phyloP scores from a whole-genome alignment of 2,329 filamentous ascomycete genomes.

The Tolypocladium capitatum region DNA sequence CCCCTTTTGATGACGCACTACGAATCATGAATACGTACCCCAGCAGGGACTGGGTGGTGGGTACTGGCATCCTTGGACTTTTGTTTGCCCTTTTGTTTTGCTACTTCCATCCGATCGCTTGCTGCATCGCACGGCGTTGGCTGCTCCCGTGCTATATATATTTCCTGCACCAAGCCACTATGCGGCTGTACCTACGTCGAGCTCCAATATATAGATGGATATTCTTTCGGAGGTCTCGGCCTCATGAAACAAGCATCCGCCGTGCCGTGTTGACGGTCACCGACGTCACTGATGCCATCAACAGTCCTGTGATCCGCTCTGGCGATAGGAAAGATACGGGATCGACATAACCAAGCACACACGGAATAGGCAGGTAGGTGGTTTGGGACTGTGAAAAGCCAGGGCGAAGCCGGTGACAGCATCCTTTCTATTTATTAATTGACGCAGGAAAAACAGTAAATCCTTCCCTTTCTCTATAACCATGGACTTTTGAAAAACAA shows the following conservation, averaged over 20 bases:
- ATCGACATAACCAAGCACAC: neutral
- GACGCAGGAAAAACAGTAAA: slow-evolving; percentile 1
- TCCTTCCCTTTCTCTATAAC: slow-evolving; percentile 3
- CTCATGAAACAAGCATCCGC: neutral
- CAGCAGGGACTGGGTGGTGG: neutral
- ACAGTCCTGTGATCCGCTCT: neutral
- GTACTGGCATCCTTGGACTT: neutral
- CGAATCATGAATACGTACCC: neutral
- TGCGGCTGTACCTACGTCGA: neutral
- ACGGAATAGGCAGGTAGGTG: neutral
- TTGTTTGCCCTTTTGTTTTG: neutral
- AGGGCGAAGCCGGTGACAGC: slow-evolving; percentile 5
- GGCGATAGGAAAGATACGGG: neutral
- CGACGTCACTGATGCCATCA: neutral
- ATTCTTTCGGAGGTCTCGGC: neutral
- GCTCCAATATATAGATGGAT: neutral
- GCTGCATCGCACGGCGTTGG: slow-evolving; percentile 6
- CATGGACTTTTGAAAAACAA: slow-evolving; percentile 6
- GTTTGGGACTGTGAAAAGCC: neutral
- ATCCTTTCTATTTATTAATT: slow-evolving; percentile 7
- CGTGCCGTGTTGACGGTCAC: neutral
- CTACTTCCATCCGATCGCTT: neutral
- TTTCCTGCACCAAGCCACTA: neutral
- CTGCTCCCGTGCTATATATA: neutral
- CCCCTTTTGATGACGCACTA: neutral